These are phyloP conservation scores for Backusella tuberculispora DNA, from an alignment of 192 early-diverging fungal genomes.

Conservation along the genomic window DNA sequence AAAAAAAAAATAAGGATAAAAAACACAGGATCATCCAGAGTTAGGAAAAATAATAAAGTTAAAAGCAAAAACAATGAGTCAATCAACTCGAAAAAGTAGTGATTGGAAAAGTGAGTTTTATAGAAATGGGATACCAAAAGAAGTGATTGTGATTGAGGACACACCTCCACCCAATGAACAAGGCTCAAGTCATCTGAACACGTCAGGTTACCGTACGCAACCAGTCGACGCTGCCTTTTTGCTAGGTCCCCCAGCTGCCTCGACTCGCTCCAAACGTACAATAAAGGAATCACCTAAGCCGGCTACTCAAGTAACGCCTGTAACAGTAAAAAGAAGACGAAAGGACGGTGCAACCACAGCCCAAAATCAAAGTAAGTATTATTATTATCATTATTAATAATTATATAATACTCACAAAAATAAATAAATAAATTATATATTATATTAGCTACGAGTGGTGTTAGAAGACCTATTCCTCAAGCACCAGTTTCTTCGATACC, in stretches of 20 bases:
- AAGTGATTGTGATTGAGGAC: conserved; percentile 50
- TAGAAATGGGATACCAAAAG: conserved; percentile 45
- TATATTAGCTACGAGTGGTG: conserved; percentile 8
- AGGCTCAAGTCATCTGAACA: conserved; percentile 7
- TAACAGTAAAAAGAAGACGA: conserved; percentile 16
- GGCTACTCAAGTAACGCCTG: not conserved
- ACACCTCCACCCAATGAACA: conserved; percentile 32
- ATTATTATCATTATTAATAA: not conserved
- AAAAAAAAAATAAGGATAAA: not conserved
- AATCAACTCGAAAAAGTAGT: conserved; percentile 9
- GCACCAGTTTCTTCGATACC: not conserved
- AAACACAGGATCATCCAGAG: not conserved
- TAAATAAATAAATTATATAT: not conserved
- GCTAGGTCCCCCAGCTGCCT: conserved; percentile 32
- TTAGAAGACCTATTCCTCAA: conserved; percentile 5
- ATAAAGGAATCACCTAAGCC: conserved; percentile 17
- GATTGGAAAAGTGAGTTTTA: conserved; percentile 49
- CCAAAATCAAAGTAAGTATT: not conserved
- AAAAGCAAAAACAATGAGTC: not conserved
- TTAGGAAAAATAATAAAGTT: conserved; percentile 5
- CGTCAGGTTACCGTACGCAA: conserved; percentile 7
- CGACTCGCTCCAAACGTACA: conserved; percentile 36
- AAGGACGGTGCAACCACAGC: not conserved
- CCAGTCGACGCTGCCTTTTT: conserved; percentile 11
- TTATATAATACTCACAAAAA: not conserved